Evolutionary conservation across 306 rosid species (phyloP), one percentile per base, ranked within the genome.

Genomic region (Sechiopsis laciniata): DNA sequence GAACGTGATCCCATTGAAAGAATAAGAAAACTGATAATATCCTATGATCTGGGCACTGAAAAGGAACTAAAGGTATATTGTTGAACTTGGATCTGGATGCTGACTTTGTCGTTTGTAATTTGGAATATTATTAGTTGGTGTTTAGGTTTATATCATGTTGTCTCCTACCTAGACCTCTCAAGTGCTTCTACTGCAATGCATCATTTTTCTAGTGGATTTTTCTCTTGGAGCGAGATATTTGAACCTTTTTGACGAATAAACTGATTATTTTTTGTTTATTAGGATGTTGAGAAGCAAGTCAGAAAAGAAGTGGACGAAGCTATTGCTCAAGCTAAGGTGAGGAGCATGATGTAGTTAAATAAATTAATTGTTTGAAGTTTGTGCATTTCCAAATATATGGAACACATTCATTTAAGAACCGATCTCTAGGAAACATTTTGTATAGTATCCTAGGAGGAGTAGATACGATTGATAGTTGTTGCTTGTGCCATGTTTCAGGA

Each of bases 1-100:
- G 99, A 95, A 84, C 97, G 97, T 72, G 99, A 95, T 82, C 95
- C 97, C 42, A 24, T 95, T 83, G 99, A 95, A 84, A 91, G 97
- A 82, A 80, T 95, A 40, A 85, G 91, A 74, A 95, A 89, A 88
- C 87, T 95, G 80, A 46, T 95, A 35, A 63, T 89, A 70, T 72
- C 91, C 46, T 92, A 91, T 54, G 92, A 86, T 9, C 76, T 94
- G 77, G 92, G 96, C 72, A 78, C 90, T 24, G 97, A 94, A 78
- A 94, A 91, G 84, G 97, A 94, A 80, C 87, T 94, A 46, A 95
- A 91, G 97, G 99, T 91, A 80, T 50, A 63, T 48, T 35, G 6
- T 50, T 56, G 37, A 22, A 74, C 69, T 74, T 14, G 62, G 77
- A 10, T 56, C 17, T 42, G 24, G 65, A 58, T 7, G 56, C 54